Conservation (phyloP, 371 early-diverging fungal genomes). For the Caulochytrium protostelioides region DNA sequence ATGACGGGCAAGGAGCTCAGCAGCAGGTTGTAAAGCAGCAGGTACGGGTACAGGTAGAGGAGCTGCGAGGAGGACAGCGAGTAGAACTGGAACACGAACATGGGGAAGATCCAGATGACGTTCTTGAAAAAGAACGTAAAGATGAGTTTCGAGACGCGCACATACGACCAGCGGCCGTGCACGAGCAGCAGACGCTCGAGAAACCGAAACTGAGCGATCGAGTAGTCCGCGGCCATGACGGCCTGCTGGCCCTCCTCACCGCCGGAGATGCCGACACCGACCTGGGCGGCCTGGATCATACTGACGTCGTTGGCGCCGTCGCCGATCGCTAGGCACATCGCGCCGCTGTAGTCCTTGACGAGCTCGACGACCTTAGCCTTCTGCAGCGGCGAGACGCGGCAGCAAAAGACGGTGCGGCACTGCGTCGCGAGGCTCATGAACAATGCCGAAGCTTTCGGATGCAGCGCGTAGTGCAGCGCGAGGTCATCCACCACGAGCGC, state of each 20-base stretch:
- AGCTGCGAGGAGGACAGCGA: conserved; percentile 11
- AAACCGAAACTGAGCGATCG: conserved; percentile 79
- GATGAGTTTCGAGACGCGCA: conserved; percentile 62
- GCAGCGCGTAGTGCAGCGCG: conserved; percentile 42
- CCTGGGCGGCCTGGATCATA: conserved; percentile 95
- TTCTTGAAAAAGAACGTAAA: conserved; percentile 32
- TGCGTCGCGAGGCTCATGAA: conserved; percentile 53
- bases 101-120: neutral
- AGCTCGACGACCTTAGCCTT: conserved; percentile 83
- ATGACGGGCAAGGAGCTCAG: conserved; percentile 74
- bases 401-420: conserved; percentile 73
- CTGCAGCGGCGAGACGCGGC: conserved; percentile 82
- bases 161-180: conserved; percentile 86
- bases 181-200: conserved; percentile 71
- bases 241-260: conserved; percentile 95
- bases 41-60: conserved; percentile 82
- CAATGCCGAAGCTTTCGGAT: conserved; percentile 29
- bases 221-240: conserved; percentile 85
- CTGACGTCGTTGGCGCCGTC: conserved; percentile 98
- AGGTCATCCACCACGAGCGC: conserved; percentile 49
- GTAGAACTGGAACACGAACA: conserved; percentile 8
- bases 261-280: conserved; percentile 86
- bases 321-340: conserved; percentile 77
- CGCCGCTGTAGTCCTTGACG: too few species aligned
- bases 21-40: conserved; percentile 69